These are phyloP conservation scores for Boeremia lycopersici DNA, from an alignment of 2,329 filamentous ascomycete genomes.

Conservation along the genomic window DNA sequence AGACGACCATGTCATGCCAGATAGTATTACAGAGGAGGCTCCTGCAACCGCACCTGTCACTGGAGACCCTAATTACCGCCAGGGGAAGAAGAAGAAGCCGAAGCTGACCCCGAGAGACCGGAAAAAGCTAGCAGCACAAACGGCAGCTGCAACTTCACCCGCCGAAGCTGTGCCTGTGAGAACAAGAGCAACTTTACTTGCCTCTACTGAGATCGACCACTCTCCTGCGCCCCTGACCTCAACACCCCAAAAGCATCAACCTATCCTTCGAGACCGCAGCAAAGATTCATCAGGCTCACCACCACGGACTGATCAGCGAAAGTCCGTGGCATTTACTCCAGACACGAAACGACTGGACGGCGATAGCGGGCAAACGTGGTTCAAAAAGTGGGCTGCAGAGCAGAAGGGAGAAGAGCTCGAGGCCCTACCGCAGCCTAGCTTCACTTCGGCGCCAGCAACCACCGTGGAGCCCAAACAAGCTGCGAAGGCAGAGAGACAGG, in stretches of 20 bases:
- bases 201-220: conserved; percentile 37
- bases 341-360: conserved; percentile 67
- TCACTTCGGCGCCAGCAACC: conserved; percentile 28
- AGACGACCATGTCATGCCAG: conserved; percentile 14
- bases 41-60: conserved; percentile 24
- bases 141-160: conserved; percentile 32
- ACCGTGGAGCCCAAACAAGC: conserved; percentile 27
- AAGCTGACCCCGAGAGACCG: conserved; percentile 10
- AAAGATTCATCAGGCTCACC: conserved; percentile 34
- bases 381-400: conserved; percentile 56
- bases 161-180: conserved; percentile 13
- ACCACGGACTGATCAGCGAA: conserved; percentile 47
- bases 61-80: conserved; percentile 45
- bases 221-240: conserved; percentile 12
- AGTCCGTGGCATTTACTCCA: conserved; percentile 69
- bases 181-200: conserved; percentile 34
- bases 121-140: conserved; percentile 11
- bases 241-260: conserved; percentile 28
- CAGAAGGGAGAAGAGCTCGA: conserved; percentile 37
- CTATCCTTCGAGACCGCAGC: conserved; percentile 15
- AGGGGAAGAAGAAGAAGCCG: conserved; percentile 25
- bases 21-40: conserved; percentile 10
- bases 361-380: conserved; percentile 58
- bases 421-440: conserved; percentile 33
- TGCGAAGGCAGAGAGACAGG: conserved; percentile 23